Base-by-base conservation (phyloP, 345 rosid species). In the Salix exigua region DNA sequence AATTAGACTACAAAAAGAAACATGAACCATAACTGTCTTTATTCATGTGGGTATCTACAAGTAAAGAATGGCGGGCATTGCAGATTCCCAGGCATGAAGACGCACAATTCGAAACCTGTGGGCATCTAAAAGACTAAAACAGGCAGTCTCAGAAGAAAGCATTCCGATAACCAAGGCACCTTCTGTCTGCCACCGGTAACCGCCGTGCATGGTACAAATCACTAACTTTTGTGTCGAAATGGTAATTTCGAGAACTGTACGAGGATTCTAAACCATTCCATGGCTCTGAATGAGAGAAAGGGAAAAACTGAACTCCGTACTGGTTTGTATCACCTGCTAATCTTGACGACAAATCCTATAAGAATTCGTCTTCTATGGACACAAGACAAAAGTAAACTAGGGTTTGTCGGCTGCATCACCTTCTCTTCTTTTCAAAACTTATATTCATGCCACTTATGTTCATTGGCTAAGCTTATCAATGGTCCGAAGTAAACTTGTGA, bases 131-230 rank as follows among this genome's bases (percentile, higher is more conserved):
- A 28, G 30, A 28, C 30, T 28, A 28, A 76, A 35, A 50, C 51
- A 17, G 53, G 19, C 35, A 68, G 67, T 25, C 23, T 18, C 72
- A 6, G 26, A 18, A 25, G 63, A 16, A 17, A 0, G 28, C 61
- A 61, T 61, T 70, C 46, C 44, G 46, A 28, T 16, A 28, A 60
- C 18, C 79, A 44, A 76, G 46, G 61, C 79, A 44, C 69, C 58
- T 44, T 61, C 64, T 30, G 37, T 25, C 53, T 66, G 25, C 66
- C 78, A 38, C 50, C 44, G 21, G 1, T 46, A 16, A n/a, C 30
- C 79, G 16, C 51, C 78, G 68, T 35, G 53, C 78, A 68, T 17
- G 6, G 25, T 16, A 58, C 12, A 1, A 55, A 5, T 10, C 70
- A 13, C 53, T 58, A 30, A 9, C 21, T 28, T 18, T 23, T 44